Evolutionary conservation across 176 grass and related monocot genomes (phyloP).

Genomic region (Chloris gayana): DNA sequence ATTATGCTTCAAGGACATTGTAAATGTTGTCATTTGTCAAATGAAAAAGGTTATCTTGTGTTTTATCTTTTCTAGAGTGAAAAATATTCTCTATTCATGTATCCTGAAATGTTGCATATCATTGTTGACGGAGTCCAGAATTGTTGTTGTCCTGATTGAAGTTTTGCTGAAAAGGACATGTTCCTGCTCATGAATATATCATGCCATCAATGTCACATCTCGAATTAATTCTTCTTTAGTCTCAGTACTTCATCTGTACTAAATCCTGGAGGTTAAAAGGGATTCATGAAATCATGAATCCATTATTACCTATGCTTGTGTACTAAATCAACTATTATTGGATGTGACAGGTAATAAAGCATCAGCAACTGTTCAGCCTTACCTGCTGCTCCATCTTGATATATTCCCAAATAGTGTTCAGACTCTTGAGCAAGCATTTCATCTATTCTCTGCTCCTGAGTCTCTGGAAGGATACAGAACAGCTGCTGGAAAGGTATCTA

Average conservation of each 20-base stretch:
- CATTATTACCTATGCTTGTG: conserved; percentile 10
- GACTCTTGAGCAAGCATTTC: conserved; percentile 76
- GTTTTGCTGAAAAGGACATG: background rate
- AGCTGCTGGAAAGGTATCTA: conserved; percentile 79
- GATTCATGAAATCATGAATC: background rate
- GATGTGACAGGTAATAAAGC: conserved; percentile 71
- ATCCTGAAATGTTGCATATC: background rate
- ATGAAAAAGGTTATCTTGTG: background rate
- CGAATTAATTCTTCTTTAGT: background rate
- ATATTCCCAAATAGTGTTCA: conserved; percentile 83
- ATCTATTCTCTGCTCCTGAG: conserved; percentile 75
- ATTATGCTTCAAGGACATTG: background rate
- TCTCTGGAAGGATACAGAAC: conserved; percentile 95
- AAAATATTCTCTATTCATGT: background rate
- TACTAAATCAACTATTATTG: conserved; percentile 9
- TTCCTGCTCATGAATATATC: background rate
- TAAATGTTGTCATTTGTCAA: background rate
- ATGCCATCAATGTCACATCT: background rate
- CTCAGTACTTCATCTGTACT: background rate
- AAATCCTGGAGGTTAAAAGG: background rate
- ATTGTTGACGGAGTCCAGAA: background rate
- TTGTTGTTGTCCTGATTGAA: background rate
- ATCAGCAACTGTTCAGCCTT: conserved; percentile 87
- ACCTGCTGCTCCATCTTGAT: conserved; percentile 93
- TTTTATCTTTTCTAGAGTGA: background rate